These are phyloP conservation scores for Fusarium protoensiforme DNA, from an alignment of 2,329 filamentous ascomycete genomes.

Conservation along the genomic window DNA sequence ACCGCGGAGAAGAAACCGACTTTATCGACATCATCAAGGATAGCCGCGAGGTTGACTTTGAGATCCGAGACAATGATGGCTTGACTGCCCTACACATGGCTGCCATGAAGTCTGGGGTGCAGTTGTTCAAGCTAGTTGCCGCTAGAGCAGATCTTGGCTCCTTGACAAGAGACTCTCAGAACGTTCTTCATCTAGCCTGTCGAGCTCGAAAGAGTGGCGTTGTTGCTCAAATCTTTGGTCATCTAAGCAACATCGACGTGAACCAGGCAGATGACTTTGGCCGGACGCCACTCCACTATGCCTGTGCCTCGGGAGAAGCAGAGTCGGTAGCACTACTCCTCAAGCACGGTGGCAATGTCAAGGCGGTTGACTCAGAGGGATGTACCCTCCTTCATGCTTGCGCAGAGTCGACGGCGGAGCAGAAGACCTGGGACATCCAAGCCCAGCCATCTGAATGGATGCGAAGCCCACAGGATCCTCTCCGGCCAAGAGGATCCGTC, in stretches of 20 bases:
- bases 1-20: not conserved
- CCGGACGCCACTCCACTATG: conserved; percentile 34
- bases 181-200: conserved; percentile 32
- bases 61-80: conserved; percentile 22
- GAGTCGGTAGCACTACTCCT: conserved; percentile 31
- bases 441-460: not conserved
- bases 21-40: conserved; percentile 21
- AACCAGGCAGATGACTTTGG: conserved; percentile 26
- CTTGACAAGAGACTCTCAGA: conserved; percentile 27
- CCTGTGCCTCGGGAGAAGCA: conserved; percentile 30
- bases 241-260: not conserved
- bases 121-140: conserved; percentile 7
- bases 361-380: not conserved
- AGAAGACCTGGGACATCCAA: conserved; percentile 18
- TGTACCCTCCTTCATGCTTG: conserved; percentile 32
- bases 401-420: conserved; percentile 14
- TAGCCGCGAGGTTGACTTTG: conserved; percentile 2
- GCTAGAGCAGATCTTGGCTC: conserved; percentile 7
- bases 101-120: conserved; percentile 16
- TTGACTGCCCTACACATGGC: conserved; percentile 31
- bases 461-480: conserved; percentile 1
- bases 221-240: conserved; percentile 14
- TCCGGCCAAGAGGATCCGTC: not conserved
- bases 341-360: conserved; percentile 7
- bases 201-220: conserved; percentile 25